Conservation (phyloP, 73 alveolate genomes). For the Symbiodinium pilosum region DNA sequence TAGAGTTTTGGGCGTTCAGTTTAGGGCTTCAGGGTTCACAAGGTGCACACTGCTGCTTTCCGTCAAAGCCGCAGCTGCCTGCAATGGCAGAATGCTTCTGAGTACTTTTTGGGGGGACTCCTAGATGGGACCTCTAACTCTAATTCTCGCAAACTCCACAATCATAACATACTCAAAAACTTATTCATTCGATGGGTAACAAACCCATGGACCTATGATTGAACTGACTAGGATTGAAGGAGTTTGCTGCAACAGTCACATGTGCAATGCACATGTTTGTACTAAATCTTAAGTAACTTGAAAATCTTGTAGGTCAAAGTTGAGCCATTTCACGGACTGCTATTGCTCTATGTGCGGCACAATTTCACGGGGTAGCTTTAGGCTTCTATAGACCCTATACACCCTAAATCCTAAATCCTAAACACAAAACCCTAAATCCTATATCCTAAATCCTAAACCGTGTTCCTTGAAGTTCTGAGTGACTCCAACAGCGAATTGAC, state of each 20-base stretch:
- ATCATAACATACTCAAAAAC: not conserved
- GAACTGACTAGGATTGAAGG: too few relatives aligned
- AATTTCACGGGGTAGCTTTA: too few relatives aligned
- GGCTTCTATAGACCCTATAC: too few relatives aligned
- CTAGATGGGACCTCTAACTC: not conserved
- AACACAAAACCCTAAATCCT: not conserved
- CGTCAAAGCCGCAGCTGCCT: too few relatives aligned
- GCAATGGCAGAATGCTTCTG: not conserved
- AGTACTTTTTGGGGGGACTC: not conserved
- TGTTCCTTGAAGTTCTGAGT: not conserved
- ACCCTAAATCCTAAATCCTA: not conserved
- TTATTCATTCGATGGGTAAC: not conserved
- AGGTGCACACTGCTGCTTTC: too few relatives aligned
- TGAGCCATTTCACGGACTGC: too few relatives aligned
- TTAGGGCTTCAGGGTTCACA: not conserved
- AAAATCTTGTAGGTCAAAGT: too few relatives aligned
- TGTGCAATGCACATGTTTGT: too few relatives aligned
- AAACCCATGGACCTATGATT: too few relatives aligned
- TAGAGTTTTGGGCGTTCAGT: not conserved
- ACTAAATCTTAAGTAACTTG: too few relatives aligned
- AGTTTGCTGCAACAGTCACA: too few relatives aligned
- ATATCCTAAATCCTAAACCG: not conserved
- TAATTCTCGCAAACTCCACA: not conserved
- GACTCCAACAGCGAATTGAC: not conserved
- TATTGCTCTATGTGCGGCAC: too few relatives aligned